Conservation (phyloP, 805 yeast species). For the Komagataella mondaviorum region DNA sequence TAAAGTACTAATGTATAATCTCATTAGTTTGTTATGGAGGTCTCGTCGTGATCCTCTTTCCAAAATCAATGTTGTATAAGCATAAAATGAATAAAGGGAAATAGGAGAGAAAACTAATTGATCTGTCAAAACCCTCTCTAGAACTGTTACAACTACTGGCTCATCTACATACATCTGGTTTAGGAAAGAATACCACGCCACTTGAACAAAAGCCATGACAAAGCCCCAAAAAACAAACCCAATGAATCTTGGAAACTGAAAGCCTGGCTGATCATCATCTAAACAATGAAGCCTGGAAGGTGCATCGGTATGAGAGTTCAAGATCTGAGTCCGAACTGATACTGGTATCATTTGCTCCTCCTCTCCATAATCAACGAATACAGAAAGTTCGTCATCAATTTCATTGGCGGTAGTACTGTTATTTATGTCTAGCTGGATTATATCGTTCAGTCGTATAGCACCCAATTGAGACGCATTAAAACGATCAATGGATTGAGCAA, state of each 20-base stretch:
- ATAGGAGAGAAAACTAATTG: constrained; percentile 85
- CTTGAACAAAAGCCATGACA: constrained; percentile 68
- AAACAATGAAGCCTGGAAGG: not conserved
- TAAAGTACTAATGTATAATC: constrained; percentile 54
- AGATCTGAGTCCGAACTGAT: not conserved
- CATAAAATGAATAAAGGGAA: constrained; percentile 66
- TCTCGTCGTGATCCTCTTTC: constrained; percentile 63
- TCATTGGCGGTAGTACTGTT: not conserved
- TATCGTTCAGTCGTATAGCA: not conserved
- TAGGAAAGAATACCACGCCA: constrained; percentile 78
- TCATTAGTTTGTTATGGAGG: constrained; percentile 47
- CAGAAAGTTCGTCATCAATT: constrained; percentile 1
- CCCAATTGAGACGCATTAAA: constrained; percentile 4
- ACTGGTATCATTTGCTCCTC: constrained; percentile 1
- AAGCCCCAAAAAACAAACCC: constrained; percentile 87
- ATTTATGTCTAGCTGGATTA: not conserved
- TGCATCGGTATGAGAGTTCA: not conserved
- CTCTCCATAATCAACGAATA: constrained; percentile 22
- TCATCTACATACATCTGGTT: constrained; percentile 68
- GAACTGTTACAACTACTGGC: constrained; percentile 72
- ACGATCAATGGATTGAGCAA: constrained; percentile 63
- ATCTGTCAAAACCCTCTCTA: constrained; percentile 80
- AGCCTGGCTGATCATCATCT: constrained; percentile 12
- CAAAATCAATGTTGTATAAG: constrained; percentile 70
- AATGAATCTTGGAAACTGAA: constrained; percentile 55